Conservation (phyloP, 106 monocot species). For the Apostasia shenzhenica region DNA sequence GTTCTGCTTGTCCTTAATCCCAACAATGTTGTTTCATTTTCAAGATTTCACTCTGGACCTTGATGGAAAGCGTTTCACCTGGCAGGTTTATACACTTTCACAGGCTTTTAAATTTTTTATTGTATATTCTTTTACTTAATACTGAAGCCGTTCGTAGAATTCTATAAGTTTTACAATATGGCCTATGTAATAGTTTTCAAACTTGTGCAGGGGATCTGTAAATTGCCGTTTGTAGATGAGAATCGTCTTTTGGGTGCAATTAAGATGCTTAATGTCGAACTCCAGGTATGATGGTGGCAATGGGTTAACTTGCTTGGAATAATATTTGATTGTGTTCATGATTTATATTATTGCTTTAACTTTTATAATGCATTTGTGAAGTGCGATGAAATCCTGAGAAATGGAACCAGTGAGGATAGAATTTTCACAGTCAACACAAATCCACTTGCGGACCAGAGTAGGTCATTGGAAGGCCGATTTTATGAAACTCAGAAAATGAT, state of each 20-base stretch:
- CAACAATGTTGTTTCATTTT: neutral
- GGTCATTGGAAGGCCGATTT: no score
- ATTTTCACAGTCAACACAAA: no score
- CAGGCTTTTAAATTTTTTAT: neutral
- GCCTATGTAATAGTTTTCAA: neutral
- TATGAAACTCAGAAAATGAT: no score
- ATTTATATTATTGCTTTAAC: no score
- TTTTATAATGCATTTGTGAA: no score
- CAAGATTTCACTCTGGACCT: constrained; percentile 36
- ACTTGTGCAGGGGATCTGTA: constrained; percentile 19
- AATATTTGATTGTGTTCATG: no score
- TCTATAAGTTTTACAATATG: neutral
- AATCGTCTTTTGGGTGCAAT: constrained; percentile 15
- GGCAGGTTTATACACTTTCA: constrained; percentile 32
- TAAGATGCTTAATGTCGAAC: constrained; percentile 6
- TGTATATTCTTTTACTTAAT: constrained; percentile 10
- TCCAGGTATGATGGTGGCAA: constrained; percentile 8
- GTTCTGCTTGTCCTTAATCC: neutral
- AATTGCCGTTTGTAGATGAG: constrained; percentile 40
- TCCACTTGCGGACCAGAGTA: no score
- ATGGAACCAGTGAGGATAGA: no score
- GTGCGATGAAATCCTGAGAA: no score
- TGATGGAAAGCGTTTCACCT: constrained; percentile 37
- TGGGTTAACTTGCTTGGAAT: no score
- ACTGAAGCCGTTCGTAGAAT: neutral